Conservation (phyloP, 1,284 basidiomycete species). For the Athelia sp. region DNA sequence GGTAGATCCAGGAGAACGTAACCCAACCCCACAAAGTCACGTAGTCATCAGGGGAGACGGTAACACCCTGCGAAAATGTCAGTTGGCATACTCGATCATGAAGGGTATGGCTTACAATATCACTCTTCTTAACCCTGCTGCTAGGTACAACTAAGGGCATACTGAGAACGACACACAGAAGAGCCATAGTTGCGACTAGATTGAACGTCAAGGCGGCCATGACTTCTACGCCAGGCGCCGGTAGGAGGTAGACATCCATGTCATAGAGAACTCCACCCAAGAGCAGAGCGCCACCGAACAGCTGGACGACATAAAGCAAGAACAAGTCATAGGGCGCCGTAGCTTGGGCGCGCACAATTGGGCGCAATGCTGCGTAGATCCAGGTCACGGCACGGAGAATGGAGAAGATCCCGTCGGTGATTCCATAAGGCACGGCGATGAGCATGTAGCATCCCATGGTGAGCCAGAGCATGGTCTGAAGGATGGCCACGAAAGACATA, state of each 20-base stretch:
- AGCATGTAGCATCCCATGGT: slow-evolving; percentile 38
- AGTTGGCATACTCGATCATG: neutral
- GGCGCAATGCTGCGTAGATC: slow-evolving; percentile 49
- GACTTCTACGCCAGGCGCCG: slow-evolving; percentile 21
- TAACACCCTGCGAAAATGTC: slow-evolving; percentile 28
- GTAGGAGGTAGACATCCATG: slow-evolving; percentile 18
- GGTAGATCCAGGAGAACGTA: slow-evolving; percentile 64
- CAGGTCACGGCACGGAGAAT: slow-evolving; percentile 46
- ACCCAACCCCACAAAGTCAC: slow-evolving; percentile 63
- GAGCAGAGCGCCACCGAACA: slow-evolving; percentile 27
- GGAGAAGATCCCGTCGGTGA: slow-evolving; percentile 26
- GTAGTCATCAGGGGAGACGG: slow-evolving; percentile 56
- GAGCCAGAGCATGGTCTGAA: slow-evolving; percentile 48
- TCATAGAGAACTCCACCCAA: slow-evolving; percentile 36
- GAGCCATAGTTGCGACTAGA: slow-evolving; percentile 26
- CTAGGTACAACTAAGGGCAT: slow-evolving; percentile 46
- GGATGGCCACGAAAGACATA: slow-evolving; percentile 44
- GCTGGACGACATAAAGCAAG: slow-evolving; percentile 31
- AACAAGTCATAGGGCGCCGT: slow-evolving; percentile 54
- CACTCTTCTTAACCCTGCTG: slow-evolving; percentile 26
- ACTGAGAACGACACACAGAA: slow-evolving; percentile 25
- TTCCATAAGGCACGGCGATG: slow-evolving; percentile 22
- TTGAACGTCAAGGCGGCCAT: slow-evolving; percentile 28
- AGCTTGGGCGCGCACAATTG: slow-evolving; percentile 31
- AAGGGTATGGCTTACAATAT: slow-evolving; percentile 29